Conservation (phyloP, 2,329 filamentous ascomycete species). For the Rutstroemia sp. region DNA sequence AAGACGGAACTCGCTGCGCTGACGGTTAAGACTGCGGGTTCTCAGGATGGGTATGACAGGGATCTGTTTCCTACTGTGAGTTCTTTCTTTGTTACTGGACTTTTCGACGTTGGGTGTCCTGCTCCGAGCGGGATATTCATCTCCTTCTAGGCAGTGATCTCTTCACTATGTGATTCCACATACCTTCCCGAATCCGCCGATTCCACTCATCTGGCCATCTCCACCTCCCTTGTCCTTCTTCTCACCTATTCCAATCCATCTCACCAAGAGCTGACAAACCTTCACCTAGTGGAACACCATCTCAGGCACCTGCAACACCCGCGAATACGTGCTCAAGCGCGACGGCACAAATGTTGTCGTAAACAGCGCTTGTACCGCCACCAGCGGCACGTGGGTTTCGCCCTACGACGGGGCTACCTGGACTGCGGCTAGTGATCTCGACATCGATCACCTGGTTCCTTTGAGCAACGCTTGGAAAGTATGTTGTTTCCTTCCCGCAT, state of each 20-base stretch:
- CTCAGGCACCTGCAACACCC: conserved; percentile 61
- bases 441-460: conserved; percentile 81
- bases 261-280: no score
- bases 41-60: conserved; percentile 53
- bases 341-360: conserved; percentile 60
- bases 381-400: conserved; percentile 60
- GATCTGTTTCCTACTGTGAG: conserved; percentile 50
- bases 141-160: neutral
- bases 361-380: conserved; percentile 52
- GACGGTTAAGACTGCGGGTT: conserved; percentile 47
- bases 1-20: conserved; percentile 49
- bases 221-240: neutral
- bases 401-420: conserved; percentile 69
- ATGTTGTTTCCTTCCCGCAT: no score
- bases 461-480: conserved; percentile 70
- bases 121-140: neutral
- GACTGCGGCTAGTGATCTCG: conserved; percentile 60
- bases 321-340: conserved; percentile 64
- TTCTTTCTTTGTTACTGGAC: neutral
- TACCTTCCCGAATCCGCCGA: neutral
- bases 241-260: neutral
- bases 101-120: no score
- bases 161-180: no score
- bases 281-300: conserved; percentile 40
- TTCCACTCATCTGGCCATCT: neutral